Percentiles rank a stretch among this genome's conserved stretches.
These are phyloP conservation scores for Paxillus rubicundulus DNA, from an alignment of 768 basidiomycete species.

Conservation along the genomic window DNA sequence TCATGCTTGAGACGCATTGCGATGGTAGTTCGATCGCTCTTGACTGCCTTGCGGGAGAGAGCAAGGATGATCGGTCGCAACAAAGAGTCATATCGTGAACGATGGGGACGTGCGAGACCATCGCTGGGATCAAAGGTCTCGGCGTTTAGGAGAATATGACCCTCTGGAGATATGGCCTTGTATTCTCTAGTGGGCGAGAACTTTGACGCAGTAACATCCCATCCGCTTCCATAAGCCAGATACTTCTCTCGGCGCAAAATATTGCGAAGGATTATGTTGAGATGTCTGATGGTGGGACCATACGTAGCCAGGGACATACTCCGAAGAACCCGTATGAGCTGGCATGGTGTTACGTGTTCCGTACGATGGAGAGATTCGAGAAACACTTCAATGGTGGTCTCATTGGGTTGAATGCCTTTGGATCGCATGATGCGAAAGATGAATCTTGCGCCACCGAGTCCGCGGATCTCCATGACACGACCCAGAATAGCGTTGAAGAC, in stretches of 20 bases:
- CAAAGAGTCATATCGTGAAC: constrained; percentile 30
- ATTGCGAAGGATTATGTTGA: constrained; percentile 53
- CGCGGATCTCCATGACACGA: constrained; percentile 46
- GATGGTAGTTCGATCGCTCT: constrained; percentile 55
- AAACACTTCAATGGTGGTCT: constrained; percentile 53
- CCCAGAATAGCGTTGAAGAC: constrained; percentile 64
- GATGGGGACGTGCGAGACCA: constrained; percentile 39
- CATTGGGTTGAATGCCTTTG: constrained; percentile 49
- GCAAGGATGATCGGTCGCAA: constrained; percentile 45
- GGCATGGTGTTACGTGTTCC: constrained; percentile 43
- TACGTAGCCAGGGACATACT: constrained; percentile 40
- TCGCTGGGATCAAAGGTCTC: constrained; percentile 48
- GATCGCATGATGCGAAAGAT: constrained; percentile 57
- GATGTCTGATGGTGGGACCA: constrained; percentile 51
- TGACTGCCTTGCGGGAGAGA: constrained; percentile 45
- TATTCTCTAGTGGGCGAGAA: constrained; percentile 34
- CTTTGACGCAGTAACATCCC: constrained; percentile 42
- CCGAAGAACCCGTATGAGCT: constrained; percentile 48
- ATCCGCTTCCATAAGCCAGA: constrained; percentile 42
- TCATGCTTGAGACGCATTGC: constrained; percentile 65
- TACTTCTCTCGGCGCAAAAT: constrained; percentile 54
- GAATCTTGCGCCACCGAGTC: constrained; percentile 44
- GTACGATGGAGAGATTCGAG: constrained; percentile 48
- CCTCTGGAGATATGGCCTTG: constrained; percentile 7
- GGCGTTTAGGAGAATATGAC: constrained; percentile 17